A percentile compares a stretch with the other conserved stretches of the same genome.
phyloP scores from a whole-genome alignment of 352 stramenopile genomes.

The Globisporangium sylvaticum region DNA sequence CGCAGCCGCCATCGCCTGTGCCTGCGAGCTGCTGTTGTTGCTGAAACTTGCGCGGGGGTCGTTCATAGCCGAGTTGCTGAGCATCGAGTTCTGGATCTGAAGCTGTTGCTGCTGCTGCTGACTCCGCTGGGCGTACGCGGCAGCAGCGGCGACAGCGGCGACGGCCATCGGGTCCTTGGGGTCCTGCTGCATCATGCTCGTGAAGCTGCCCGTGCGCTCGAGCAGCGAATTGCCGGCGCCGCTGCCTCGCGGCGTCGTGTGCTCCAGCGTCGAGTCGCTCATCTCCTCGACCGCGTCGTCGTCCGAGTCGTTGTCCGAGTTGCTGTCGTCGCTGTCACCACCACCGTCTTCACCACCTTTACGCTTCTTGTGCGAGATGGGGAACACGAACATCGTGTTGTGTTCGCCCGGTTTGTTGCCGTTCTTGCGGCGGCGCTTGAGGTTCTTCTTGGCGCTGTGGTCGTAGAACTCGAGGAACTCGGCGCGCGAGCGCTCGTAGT shows the following conservation, averaged over 20 bases:
- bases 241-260: conserved; percentile 16
- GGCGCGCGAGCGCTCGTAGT: conserved; percentile 79
- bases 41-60: conserved; percentile 13
- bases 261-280: conserved; percentile 18
- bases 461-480: conserved; percentile 88
- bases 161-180: conserved; percentile 11
- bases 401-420: conserved; percentile 36
- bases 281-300: conserved; percentile 14
- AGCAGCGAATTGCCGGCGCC: not conserved
- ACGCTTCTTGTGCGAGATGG: conserved; percentile 55
- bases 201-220: conserved; percentile 15
- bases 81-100: not conserved
- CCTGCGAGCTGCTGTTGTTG: not conserved
- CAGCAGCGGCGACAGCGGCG: not conserved
- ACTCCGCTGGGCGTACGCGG: conserved; percentile 10
- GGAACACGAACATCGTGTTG: conserved; percentile 80
- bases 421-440: conserved; percentile 45
- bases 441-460: conserved; percentile 60
- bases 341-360: conserved; percentile 31
- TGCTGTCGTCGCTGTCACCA: conserved; percentile 29
- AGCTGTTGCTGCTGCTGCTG: conserved; percentile 18
- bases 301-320: conserved; percentile 24
- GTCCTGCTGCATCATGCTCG: conserved; percentile 19
- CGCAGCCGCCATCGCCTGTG: conserved; percentile 14
- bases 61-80: not conserved